Evolutionary conservation across 192 early-diverging fungal genomes (phyloP).

Genomic region (Coemansia brasiliensis): DNA sequence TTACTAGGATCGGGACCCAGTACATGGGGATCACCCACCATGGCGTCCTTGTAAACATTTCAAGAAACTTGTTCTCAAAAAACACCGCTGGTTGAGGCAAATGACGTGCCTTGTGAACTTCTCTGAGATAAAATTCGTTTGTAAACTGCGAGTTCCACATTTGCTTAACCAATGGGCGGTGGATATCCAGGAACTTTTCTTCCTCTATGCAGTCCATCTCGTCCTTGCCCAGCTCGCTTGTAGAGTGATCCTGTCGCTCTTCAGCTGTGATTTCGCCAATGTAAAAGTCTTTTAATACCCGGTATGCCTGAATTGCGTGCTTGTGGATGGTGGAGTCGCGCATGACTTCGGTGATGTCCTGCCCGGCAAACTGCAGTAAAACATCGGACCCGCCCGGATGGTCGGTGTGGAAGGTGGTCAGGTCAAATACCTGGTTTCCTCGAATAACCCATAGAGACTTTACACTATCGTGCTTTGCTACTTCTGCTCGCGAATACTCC

Average conservation of each 20-base stretch:
- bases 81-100: slow-evolving; percentile 74
- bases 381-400: slow-evolving; percentile 93
- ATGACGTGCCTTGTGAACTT: slow-evolving; percentile 90
- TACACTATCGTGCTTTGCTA: slow-evolving; percentile 69
- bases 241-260: slow-evolving; percentile 51
- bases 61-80: slow-evolving; percentile 74
- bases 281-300: slow-evolving; percentile 78
- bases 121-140: slow-evolving; percentile 83
- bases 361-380: slow-evolving; percentile 83
- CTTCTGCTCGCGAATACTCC: slow-evolving; percentile 65
- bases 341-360: slow-evolving; percentile 80
- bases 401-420: slow-evolving; percentile 83
- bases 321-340: slow-evolving; percentile 70
- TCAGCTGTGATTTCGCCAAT: slow-evolving; percentile 65
- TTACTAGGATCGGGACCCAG: slow-evolving; percentile 76
- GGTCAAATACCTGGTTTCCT: slow-evolving; percentile 81
- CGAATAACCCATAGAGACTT: slow-evolving; percentile 82
- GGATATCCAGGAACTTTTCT: slow-evolving; percentile 78
- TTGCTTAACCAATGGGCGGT: slow-evolving; percentile 79
- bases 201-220: slow-evolving; percentile 54
- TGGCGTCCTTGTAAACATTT: slow-evolving; percentile 84
- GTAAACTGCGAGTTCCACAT: slow-evolving; percentile 69
- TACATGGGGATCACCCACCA: slow-evolving; percentile 89
- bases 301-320: slow-evolving; percentile 85
- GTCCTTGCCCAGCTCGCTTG: slow-evolving; percentile 47